Evolutionary conservation across 2,329 filamentous ascomycete species (phyloP).

Genomic region (Hymenoscyphus fructigenus): DNA sequence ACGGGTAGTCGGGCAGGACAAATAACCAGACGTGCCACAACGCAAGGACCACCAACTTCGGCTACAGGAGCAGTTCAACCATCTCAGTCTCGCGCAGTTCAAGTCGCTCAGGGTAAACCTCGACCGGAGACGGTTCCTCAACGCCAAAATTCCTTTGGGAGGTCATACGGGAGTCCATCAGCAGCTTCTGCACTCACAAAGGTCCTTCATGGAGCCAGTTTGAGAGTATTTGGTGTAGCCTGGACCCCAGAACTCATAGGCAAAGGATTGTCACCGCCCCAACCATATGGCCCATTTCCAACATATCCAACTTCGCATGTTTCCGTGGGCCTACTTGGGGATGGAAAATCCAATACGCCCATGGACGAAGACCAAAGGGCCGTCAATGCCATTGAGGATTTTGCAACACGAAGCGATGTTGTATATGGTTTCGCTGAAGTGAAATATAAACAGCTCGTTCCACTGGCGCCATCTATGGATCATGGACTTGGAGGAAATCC

Average conservation of each 20-base stretch:
- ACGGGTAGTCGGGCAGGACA: constrained; percentile 57
- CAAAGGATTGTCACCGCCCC: constrained; percentile 70
- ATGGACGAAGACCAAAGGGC: constrained; percentile 78
- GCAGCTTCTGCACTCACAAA: constrained; percentile 92
- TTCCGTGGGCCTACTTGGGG: constrained; percentile 63
- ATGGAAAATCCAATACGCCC: constrained; percentile 57
- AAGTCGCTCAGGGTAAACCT: constrained; percentile 67
- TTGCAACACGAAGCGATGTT: constrained; percentile 89
- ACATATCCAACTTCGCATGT: constrained; percentile 71
- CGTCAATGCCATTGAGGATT: constrained; percentile 83
- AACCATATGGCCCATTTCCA: constrained; percentile 78
- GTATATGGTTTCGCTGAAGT: constrained; percentile 98
- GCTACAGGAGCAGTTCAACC: constrained; percentile 67
- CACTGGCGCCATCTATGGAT: constrained; percentile 75
- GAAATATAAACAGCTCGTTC: constrained; percentile 96
- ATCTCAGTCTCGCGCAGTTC: constrained; percentile 68
- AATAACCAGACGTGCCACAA: constrained; percentile 74
- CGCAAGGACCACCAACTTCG: constrained; percentile 69
- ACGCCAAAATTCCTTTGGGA: constrained; percentile 63
- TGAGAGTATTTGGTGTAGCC: constrained; percentile 69
- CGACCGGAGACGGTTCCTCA: constrained; percentile 62
- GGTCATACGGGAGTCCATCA: constrained; percentile 72
- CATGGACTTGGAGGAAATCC: constrained; percentile 66
- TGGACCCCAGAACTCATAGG: constrained; percentile 60
- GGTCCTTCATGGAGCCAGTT: constrained; percentile 88